phyloP scores from a whole-genome alignment of 176 grass and related monocot genomes.

The Dactylis glomerata region DNA sequence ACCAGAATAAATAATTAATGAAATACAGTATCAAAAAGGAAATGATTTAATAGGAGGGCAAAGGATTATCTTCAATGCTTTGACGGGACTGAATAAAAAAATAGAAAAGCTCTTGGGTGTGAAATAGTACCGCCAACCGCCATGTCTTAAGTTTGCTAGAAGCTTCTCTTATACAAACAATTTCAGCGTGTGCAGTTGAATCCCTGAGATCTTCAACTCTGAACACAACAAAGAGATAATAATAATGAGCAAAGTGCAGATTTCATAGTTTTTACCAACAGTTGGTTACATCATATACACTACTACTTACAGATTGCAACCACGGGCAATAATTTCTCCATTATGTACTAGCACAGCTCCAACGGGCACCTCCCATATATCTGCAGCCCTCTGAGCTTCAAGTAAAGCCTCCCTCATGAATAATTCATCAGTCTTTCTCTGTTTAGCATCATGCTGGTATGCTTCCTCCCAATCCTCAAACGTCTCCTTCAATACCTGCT shows the following conservation, averaged over 20 bases:
- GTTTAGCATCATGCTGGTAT: slow-evolving; percentile 60
- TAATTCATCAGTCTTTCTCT: slow-evolving; percentile 77
- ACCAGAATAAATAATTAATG: neutral
- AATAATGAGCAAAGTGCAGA: slow-evolving; percentile 21
- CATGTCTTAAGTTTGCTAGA: slow-evolving; percentile 85
- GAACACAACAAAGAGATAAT: slow-evolving; percentile 33
- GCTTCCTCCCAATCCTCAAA: slow-evolving; percentile 96
- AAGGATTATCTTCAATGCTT: slow-evolving; percentile 2
- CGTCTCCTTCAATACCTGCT: slow-evolving; percentile 74
- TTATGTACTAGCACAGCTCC: slow-evolving; percentile 88
- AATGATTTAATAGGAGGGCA: slow-evolving; percentile 4
- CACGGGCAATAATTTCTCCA: slow-evolving; percentile 92
- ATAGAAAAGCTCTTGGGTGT: neutral
- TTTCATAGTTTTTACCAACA: slow-evolving; percentile 6
- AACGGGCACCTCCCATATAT: slow-evolving; percentile 95
- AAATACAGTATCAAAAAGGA: neutral
- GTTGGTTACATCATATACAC: slow-evolving; percentile 14
- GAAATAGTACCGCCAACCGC: slow-evolving; percentile 72
- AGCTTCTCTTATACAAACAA: slow-evolving; percentile 96
- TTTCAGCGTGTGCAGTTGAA: slow-evolving; percentile 99
- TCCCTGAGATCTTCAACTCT: slow-evolving; percentile 97
- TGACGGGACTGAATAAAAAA: neutral
- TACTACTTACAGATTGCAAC: slow-evolving; percentile 83
- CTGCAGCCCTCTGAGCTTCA: slow-evolving; percentile 93
- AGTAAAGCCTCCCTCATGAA: slow-evolving; percentile 97